These are phyloP conservation scores for Boletus sp. DNA, from an alignment of 768 basidiomycete species.

Conservation along the genomic window DNA sequence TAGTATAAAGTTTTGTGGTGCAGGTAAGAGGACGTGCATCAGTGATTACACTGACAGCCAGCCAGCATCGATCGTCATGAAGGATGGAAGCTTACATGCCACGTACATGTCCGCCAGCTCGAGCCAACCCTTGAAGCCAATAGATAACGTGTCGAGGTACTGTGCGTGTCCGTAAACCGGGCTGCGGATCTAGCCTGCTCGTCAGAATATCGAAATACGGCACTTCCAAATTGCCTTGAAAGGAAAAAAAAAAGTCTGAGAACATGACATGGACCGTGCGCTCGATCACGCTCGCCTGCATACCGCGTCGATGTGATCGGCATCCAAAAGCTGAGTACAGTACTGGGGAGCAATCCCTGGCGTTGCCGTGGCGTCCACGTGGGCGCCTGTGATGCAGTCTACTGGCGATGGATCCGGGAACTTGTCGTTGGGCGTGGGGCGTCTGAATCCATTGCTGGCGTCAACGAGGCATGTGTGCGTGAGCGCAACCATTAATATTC, in stretches of 20 bases:
- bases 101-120: not conserved
- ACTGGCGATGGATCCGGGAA: not conserved
- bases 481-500: no score
- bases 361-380: not conserved
- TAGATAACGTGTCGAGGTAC: no score
- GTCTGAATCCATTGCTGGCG: no score
- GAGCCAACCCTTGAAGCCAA: no score
- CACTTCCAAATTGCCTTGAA: not conserved
- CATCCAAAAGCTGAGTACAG: not conserved
- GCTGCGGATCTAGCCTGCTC: not conserved
- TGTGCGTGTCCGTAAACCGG: no score
- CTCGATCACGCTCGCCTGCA: no score
- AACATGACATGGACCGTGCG: not conserved
- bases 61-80: not conserved
- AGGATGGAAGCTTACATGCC: not conserved
- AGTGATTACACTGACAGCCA: not conserved
- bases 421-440: not conserved
- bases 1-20: not conserved
- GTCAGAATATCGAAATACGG: not conserved
- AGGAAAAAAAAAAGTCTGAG: no score
- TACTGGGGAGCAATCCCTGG: not conserved
- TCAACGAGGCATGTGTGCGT: no score
- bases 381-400: no score
- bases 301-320: not conserved
- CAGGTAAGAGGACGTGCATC: not conserved